These are phyloP conservation scores for Corchorus capsularis DNA, from an alignment of 345 rosid species.

Conservation along the genomic window DNA sequence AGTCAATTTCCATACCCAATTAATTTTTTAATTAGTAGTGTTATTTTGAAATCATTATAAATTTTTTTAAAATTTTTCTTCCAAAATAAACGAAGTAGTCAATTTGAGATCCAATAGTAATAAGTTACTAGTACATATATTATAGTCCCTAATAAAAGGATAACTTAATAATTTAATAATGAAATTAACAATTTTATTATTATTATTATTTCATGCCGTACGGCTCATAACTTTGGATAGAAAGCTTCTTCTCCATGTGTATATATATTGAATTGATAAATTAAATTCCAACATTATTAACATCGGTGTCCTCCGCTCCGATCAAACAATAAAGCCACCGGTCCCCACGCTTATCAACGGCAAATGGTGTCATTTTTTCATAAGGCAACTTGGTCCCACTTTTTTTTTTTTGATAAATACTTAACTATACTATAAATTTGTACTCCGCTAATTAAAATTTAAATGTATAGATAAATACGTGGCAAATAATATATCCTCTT, in stretches of 20 bases:
- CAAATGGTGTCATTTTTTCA: not conserved
- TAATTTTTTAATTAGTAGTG: no score
- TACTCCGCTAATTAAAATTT: not conserved
- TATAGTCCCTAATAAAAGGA: no score
- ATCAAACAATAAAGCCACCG: constrained; percentile 6
- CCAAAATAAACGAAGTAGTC: no score
- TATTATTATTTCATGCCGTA: not conserved
- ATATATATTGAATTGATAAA: no score
- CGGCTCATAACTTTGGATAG: not conserved
- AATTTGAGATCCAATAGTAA: no score
- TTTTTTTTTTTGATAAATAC: not conserved
- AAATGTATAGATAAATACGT: not conserved
- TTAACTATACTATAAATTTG: not conserved
- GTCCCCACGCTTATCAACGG: not conserved
- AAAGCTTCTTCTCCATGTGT: not conserved
- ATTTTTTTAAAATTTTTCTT: no score
- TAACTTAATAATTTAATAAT: no score
- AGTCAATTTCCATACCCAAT: no score
- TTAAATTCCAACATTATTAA: no score
- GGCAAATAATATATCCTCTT: not conserved
- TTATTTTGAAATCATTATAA: no score
- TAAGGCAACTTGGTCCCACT: constrained; percentile 9
- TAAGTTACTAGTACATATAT: no score
- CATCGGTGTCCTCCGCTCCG: not conserved
- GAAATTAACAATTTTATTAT: no score